Conservation (phyloP, 192 early-diverging fungal genomes). For the Allomyces macrogynus region DNA sequence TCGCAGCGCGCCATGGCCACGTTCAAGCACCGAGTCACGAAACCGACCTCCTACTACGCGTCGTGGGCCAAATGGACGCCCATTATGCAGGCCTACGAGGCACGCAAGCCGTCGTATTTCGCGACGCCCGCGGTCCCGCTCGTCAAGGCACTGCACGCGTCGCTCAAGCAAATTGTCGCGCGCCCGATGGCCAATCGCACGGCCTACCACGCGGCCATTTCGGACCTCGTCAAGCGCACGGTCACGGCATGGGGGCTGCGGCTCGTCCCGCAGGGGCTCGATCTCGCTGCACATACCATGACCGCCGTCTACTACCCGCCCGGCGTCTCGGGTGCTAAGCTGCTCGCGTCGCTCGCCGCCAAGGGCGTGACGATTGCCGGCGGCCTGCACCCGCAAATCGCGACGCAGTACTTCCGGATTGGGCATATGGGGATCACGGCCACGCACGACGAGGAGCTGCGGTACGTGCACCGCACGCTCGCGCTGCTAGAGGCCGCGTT, state of each 20-base stretch:
- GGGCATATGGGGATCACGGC: constrained; percentile 8
- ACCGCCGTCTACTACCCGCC: constrained; percentile 52
- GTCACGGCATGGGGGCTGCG: constrained; percentile 51
- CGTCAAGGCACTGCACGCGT: constrained; percentile 67
- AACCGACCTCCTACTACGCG: constrained; percentile 72
- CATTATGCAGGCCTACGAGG: constrained; percentile 91
- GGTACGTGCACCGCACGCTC: no score
- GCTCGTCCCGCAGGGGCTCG: constrained; percentile 27
- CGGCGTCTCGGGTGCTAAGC: constrained; percentile 45
- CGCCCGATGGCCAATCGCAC: constrained; percentile 57
- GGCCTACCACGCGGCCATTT: constrained; percentile 50
- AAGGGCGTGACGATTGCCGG: constrained; percentile 76
- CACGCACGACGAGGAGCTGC: no score
- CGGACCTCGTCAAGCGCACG: constrained; percentile 47
- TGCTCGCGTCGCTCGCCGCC: constrained; percentile 56
- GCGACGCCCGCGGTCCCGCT: constrained; percentile 90
- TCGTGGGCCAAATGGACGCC: constrained; percentile 91
- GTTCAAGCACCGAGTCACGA: constrained; percentile 47
- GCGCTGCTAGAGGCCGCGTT: no score
- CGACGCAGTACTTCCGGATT: constrained; percentile 81
- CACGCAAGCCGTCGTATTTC: constrained; percentile 79
- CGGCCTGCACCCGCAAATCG: constrained; percentile 63
- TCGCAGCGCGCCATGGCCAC: constrained; percentile 51
- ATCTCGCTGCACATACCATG: not conserved
- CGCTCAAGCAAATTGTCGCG: constrained; percentile 54